Conservation (phyloP, 176 grass and related monocot species). For the Raddia distichophylla region DNA sequence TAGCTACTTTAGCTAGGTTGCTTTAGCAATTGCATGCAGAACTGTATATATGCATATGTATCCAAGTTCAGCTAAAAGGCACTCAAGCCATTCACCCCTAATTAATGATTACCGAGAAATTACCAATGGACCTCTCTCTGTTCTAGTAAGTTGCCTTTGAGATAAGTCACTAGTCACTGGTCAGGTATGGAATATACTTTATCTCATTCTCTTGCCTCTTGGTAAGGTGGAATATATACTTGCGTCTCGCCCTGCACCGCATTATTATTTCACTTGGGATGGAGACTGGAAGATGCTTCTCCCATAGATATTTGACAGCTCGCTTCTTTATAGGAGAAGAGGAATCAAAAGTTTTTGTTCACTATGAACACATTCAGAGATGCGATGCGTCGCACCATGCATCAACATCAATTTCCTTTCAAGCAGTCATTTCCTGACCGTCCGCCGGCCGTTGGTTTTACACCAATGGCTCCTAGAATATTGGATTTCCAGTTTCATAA, state of each 20-base stretch:
- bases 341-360: neutral
- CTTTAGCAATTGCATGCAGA: neutral
- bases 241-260: slow-evolving; percentile 8
- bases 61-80: neutral
- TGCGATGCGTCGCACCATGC: slow-evolving; percentile 12
- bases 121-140: neutral
- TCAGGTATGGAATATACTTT: slow-evolving; percentile 43
- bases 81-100: neutral
- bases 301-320: neutral
- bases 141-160: neutral
- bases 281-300: slow-evolving; percentile 8
- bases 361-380: slow-evolving; percentile 23
- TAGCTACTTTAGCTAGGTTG: neutral
- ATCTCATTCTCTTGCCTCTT: slow-evolving; percentile 7
- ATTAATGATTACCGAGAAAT: neutral
- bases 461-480: neutral
- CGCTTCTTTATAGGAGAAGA: neutral
- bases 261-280: slow-evolving; percentile 4
- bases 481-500: too few relatives aligned
- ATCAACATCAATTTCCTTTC: neutral
- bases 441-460: slow-evolving; percentile 17
- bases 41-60: neutral
- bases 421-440: slow-evolving; percentile 18
- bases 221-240: slow-evolving; percentile 47
- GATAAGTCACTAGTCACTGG: neutral